Evolutionary conservation across 768 basidiomycete genomes (phyloP).

Genomic region (Rubroboletus satanas): DNA sequence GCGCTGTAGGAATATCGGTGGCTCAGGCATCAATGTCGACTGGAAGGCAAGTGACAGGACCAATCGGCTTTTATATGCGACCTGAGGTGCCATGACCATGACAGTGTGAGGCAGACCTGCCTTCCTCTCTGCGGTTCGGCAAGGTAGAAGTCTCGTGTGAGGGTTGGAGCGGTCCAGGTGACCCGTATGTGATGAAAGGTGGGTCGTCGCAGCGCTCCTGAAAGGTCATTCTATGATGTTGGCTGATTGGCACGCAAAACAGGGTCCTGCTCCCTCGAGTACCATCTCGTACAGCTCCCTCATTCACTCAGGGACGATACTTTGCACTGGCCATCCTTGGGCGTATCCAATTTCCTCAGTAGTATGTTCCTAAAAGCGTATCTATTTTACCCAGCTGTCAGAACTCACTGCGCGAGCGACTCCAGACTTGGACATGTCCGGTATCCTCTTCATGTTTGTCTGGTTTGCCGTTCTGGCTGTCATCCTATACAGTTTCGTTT

Average conservation of each 20-base stretch:
- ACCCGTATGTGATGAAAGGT: conserved; percentile 85
- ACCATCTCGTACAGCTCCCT: conserved; percentile 72
- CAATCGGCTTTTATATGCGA: conserved; percentile 1
- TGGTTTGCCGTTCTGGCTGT: conserved; percentile 53
- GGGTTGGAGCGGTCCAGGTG: conserved; percentile 82
- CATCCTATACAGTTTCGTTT: conserved; percentile 56
- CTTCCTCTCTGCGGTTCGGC: conserved; percentile 77
- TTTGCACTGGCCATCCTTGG: conserved; percentile 4
- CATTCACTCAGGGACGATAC: conserved; percentile 24
- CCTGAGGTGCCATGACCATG: conserved; percentile 7
- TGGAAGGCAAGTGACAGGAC: conserved; percentile 67
- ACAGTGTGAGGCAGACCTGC: conserved; percentile 88
- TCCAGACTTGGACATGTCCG: conserved; percentile 45
- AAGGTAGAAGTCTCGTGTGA: conserved; percentile 86
- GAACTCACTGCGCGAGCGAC: neutral
- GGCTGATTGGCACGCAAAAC: neutral
- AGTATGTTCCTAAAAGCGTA: conserved; percentile 11
- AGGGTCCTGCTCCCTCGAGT: conserved; percentile 89
- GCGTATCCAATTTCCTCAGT: conserved; percentile 17
- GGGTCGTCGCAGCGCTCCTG: conserved; percentile 8
- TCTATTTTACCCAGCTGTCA: neutral
- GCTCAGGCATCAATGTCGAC: conserved; percentile 73
- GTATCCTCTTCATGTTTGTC: conserved; percentile 50
- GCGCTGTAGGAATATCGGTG: conserved; percentile 78
- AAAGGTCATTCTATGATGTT: neutral